These are phyloP conservation scores for Rhizoctonia solani DNA, from an alignment of 1,284 basidiomycete species.

Conservation along the genomic window DNA sequence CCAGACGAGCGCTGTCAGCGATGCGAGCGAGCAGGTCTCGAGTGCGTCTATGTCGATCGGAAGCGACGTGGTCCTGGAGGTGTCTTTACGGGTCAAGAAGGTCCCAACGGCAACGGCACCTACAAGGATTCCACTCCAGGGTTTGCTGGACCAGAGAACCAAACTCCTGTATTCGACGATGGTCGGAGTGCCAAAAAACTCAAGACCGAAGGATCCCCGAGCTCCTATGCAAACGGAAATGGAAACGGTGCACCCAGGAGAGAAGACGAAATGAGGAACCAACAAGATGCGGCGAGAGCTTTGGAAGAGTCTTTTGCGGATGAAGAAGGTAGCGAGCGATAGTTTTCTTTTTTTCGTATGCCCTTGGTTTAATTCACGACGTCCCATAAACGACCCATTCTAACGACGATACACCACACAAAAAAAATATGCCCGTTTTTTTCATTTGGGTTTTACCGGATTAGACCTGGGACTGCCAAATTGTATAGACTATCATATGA, in stretches of 20 bases:
- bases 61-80: slow-evolving; percentile 25
- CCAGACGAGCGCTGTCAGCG: slow-evolving; percentile 30
- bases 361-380: no score
- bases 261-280: background rate
- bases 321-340: slow-evolving; percentile 13
- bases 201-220: slow-evolving; percentile 11
- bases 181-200: background rate
- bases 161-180: background rate
- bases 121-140: background rate
- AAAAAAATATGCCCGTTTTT: no score
- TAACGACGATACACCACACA: no score
- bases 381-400: no score
- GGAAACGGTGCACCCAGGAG: no score
- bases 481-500: no score
- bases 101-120: background rate
- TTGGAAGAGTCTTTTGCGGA: slow-evolving; percentile 24
- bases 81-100: slow-evolving; percentile 3
- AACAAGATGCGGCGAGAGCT: slow-evolving; percentile 6
- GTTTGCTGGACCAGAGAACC: no score
- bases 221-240: no score
- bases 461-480: no score
- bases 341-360: no score
- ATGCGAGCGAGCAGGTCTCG: slow-evolving; percentile 31
- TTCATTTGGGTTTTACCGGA: no score
- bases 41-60: slow-evolving; percentile 32